Percentiles rank a stretch among this genome's conserved stretches.
Conservation (phyloP, 2,329 filamentous ascomycete species). For the Lachnellula hyalina region DNA sequence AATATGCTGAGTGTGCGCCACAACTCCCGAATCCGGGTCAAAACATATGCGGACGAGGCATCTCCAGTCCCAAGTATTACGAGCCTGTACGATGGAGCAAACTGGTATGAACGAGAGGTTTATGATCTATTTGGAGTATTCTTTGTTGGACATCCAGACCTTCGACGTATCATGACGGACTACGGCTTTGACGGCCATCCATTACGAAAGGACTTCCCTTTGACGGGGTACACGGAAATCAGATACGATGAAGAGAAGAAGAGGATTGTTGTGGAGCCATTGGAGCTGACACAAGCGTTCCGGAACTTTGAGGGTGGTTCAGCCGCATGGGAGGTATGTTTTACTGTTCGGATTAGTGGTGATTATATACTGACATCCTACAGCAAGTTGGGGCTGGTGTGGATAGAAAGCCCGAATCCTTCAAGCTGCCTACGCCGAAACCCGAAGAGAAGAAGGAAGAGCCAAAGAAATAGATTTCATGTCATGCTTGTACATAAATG, state of each 20-base stretch:
- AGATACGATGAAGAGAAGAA: conserved; percentile 99
- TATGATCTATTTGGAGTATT: conserved; percentile 98
- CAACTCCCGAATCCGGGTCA: conserved; percentile 94
- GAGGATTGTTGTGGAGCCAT: conserved; percentile 93
- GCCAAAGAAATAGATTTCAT: conserved; percentile 71
- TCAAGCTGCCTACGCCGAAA: conserved; percentile 93
- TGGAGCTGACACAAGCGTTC: conserved; percentile 97
- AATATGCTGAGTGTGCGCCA: conserved; percentile 93
- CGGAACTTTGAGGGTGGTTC: conserved; percentile 93
- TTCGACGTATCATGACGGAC: conserved; percentile 97
- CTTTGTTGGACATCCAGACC: conserved; percentile 90
- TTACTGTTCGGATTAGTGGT: conserved; percentile 22
- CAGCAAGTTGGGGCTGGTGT: conserved; percentile 66
- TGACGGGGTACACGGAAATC: conserved; percentile 97
- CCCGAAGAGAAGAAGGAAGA: conserved; percentile 89
- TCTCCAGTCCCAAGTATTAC: conserved; percentile 88
- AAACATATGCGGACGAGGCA: conserved; percentile 97
- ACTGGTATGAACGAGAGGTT: conserved; percentile 98
- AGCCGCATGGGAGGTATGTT: conserved; percentile 64
- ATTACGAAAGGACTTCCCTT: conserved; percentile 92
- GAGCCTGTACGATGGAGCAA: conserved; percentile 84
- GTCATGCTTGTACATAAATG: conserved; percentile 27
- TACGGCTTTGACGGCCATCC: conserved; percentile 99
- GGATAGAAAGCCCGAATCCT: conserved; percentile 76
- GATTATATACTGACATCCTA: conserved; percentile 32